Evolutionary conservation across 1,284 basidiomycete genomes (phyloP).

Genomic region (Cryptococcus wingfieldii): DNA sequence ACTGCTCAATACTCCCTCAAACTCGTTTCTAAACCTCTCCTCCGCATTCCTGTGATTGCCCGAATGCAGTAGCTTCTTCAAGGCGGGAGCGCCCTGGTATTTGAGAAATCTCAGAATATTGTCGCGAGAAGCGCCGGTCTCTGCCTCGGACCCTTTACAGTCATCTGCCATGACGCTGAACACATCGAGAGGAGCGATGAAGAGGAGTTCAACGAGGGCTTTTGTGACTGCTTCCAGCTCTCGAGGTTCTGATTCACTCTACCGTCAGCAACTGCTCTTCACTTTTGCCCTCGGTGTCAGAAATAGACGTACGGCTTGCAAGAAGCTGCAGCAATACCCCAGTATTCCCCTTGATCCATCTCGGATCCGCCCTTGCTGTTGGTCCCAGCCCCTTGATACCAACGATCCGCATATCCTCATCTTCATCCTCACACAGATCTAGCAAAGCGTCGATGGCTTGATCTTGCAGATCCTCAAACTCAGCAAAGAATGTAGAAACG

Average conservation of each 20-base stretch:
- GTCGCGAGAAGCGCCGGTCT: slow-evolving; percentile 27
- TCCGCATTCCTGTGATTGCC: slow-evolving; percentile 17
- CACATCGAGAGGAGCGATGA: slow-evolving; percentile 22
- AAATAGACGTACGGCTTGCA: slow-evolving; percentile 28
- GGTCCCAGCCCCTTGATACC: slow-evolving; percentile 32
- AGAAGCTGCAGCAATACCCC: slow-evolving; percentile 36
- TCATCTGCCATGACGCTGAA: slow-evolving; percentile 31
- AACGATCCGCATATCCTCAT: slow-evolving; percentile 31
- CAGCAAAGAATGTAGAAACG: slow-evolving; percentile 23
- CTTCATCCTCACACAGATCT: slow-evolving; percentile 38
- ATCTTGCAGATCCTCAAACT: slow-evolving; percentile 37
- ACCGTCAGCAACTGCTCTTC: neutral
- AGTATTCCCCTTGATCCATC: slow-evolving; percentile 37
- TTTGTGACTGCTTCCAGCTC: slow-evolving; percentile 27
- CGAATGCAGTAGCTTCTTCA: slow-evolving; percentile 12
- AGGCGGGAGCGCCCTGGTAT: neutral
- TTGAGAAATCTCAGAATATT: slow-evolving; percentile 29
- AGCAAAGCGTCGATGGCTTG: slow-evolving; percentile 30
- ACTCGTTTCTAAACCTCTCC: slow-evolving; percentile 19
- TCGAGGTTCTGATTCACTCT: slow-evolving; percentile 14
- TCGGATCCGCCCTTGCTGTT: slow-evolving; percentile 30
- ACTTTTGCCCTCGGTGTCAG: neutral
- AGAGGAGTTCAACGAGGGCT: slow-evolving; percentile 19
- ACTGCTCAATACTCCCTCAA: slow-evolving; percentile 8
- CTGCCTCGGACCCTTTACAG: slow-evolving; percentile 21